Base-by-base conservation (phyloP, 257 asterid genomes). In the Dorcoceras hygrometricum region DNA sequence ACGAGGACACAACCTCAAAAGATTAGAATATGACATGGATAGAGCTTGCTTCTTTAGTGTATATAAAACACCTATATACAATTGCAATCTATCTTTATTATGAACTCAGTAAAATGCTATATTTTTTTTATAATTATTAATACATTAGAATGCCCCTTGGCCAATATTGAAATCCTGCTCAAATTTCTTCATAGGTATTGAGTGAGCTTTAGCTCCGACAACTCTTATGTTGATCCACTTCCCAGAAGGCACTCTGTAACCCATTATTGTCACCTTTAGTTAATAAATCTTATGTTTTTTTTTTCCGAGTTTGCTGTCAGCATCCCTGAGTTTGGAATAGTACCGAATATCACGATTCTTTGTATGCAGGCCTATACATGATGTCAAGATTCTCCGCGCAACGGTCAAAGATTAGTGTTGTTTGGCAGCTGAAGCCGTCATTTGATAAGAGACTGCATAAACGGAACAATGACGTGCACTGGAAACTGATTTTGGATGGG, bases 331-430 rank as follows among this genome's bases (percentile, higher is more conserved):
- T 6, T 4, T 46, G 43, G 23, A 36, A 23, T 51, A 58, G 59
- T 63, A 58, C 34, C 3, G 46, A 19, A 16, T 65, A 50, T 63
- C 53, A 62, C 22, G 46, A 23, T 73, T 28, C 68, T 31, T 23
- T 67, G 57, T 68, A 18, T 77, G 75, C 95, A 91, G 97, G 78
- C 96, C 96, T 68, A 67, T 86, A 53, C 96, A 87, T 71, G 98
- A 89, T 57, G 98, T 92, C 75, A 92, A 76, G 91, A 87, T 92
- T 73, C 86, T 92, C 46, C 82, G 95, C 60, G 79, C 95, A 2
- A 59, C 62, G 2, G 87, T 89, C 57, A 82, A 76, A 66, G 95
- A 89, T 43, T 91, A 77, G 87, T 63, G 32, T 54, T 65, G 51
- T 26, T 8, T 27, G 23, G 75, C 67, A 34, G 48, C 69, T 67